Evolutionary conservation across 2,329 filamentous ascomycete species (phyloP).

Genomic region (Akanthomyces uredinophilus): DNA sequence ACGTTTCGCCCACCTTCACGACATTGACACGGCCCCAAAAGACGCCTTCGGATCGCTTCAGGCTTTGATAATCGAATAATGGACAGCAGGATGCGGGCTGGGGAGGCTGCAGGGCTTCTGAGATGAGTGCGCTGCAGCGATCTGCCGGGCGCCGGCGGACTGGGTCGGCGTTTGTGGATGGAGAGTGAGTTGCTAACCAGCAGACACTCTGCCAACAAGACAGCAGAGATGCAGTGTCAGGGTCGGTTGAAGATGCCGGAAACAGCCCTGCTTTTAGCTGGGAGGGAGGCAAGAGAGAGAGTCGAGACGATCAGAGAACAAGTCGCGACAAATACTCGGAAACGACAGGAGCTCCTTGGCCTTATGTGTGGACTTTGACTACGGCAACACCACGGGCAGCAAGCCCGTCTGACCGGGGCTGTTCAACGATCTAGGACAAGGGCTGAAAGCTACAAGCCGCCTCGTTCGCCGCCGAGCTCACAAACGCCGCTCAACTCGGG

Average conservation of each 20-base stretch:
- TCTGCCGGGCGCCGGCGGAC: not conserved
- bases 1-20: not conserved
- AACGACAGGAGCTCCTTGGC: slow-evolving; percentile 5
- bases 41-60: not conserved
- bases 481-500: slow-evolving; percentile 6
- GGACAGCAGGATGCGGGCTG: not conserved
- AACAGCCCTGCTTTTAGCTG: not conserved
- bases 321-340: not conserved
- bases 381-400: not conserved
- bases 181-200: not conserved
- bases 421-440: slow-evolving; percentile 13
- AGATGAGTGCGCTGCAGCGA: not conserved
- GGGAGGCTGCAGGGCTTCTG: not conserved
- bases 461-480: slow-evolving; percentile 3
- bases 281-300: not conserved
- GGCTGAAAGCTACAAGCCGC: slow-evolving; percentile 7
- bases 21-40: not conserved
- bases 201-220: not conserved
- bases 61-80: not conserved
- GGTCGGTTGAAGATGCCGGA: not conserved
- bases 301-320: not conserved
- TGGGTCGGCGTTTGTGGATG: not conserved
- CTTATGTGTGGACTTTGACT: slow-evolving; percentile 10
- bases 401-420: slow-evolving; percentile 12
- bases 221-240: not conserved